A percentile compares a stretch with the other conserved stretches of the same genome.
These are phyloP conservation scores for Botryotinia convoluta DNA, from an alignment of 2,329 filamentous ascomycete genomes.

Conservation along the genomic window DNA sequence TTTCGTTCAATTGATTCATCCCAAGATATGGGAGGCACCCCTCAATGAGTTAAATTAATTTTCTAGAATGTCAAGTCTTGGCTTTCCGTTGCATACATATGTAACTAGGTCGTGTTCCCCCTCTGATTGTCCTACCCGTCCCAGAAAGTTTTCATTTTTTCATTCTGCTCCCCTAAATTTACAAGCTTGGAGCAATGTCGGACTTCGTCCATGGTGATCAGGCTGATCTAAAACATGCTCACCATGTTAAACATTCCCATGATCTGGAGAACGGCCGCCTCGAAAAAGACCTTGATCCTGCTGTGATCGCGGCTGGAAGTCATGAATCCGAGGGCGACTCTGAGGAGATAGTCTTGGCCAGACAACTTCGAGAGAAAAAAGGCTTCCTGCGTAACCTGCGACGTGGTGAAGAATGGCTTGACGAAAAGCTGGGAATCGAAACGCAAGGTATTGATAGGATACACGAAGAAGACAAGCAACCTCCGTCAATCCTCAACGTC, in stretches of 20 bases:
- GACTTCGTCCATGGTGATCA: constrained; percentile 36
- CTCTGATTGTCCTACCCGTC: constrained; percentile 12
- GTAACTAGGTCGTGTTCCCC: constrained; percentile 13
- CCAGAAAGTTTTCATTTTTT: constrained; percentile 6
- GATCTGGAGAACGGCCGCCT: constrained; percentile 30
- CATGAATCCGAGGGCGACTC: constrained; percentile 16
- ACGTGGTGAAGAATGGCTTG: constrained; percentile 43
- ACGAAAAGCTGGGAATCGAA: constrained; percentile 47
- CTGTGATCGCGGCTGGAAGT: constrained; percentile 11
- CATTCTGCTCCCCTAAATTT: neutral
- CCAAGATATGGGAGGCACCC: neutral
- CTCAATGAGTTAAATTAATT: neutral
- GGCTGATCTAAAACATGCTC: constrained; percentile 28
- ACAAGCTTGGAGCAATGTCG: constrained; percentile 14
- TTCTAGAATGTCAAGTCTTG: constrained; percentile 16
- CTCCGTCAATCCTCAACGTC: constrained; percentile 44
- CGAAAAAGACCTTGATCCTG: constrained; percentile 23
- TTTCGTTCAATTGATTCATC: constrained; percentile 7
- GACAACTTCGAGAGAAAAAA: constrained; percentile 29
- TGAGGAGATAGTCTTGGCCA: constrained; percentile 29
- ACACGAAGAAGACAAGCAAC: constrained; percentile 44
- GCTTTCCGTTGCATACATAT: constrained; percentile 21
- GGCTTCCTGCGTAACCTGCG: constrained; percentile 35
- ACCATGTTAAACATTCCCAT: constrained; percentile 26
- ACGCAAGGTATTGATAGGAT: constrained; percentile 49